Percentiles rank a stretch among this genome's conserved stretches.
phyloP scores from a whole-genome alignment of 1,139 yeast genomes.

The Geotrichum bryndzae region DNA sequence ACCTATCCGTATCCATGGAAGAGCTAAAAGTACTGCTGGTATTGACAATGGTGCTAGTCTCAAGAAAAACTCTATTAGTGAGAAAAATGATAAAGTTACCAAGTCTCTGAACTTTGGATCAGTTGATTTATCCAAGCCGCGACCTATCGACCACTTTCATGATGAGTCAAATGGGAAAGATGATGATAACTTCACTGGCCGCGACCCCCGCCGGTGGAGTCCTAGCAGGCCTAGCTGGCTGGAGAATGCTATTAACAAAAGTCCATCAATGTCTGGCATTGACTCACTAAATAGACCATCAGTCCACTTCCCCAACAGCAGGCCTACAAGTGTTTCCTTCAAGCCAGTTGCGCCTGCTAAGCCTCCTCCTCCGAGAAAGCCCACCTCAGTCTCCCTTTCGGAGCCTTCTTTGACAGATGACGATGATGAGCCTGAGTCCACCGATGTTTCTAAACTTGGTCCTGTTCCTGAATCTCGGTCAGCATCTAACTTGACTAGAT shows the following conservation, averaged over 20 bases:
- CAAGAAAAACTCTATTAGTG: not conserved
- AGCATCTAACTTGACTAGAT: not conserved
- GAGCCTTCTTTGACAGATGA: constrained; percentile 5
- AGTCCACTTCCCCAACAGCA: not conserved
- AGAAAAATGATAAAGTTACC: not conserved
- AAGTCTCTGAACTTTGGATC: constrained; percentile 3
- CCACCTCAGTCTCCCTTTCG: not conserved
- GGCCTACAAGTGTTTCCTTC: not conserved
- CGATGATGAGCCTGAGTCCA: not conserved
- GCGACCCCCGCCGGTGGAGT: constrained; percentile 23
- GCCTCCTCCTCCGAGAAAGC: constrained; percentile 8
- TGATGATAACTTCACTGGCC: not conserved
- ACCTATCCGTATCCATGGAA: constrained; percentile 8
- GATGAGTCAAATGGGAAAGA: not conserved
- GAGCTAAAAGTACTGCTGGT: constrained; percentile 10
- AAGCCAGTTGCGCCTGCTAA: constrained; percentile 9
- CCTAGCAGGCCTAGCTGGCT: constrained; percentile 28
- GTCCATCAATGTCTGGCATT: constrained; percentile 14
- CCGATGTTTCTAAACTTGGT: not conserved
- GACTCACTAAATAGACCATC: constrained; percentile 9
- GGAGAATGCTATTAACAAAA: constrained; percentile 30
- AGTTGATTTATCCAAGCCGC: not conserved
- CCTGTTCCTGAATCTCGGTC: constrained; percentile 1
- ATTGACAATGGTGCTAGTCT: not conserved
- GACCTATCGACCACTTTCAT: not conserved